phyloP scores from a whole-genome alignment of 192 early-diverging fungal genomes.

The Gamsiella multidivaricata region DNA sequence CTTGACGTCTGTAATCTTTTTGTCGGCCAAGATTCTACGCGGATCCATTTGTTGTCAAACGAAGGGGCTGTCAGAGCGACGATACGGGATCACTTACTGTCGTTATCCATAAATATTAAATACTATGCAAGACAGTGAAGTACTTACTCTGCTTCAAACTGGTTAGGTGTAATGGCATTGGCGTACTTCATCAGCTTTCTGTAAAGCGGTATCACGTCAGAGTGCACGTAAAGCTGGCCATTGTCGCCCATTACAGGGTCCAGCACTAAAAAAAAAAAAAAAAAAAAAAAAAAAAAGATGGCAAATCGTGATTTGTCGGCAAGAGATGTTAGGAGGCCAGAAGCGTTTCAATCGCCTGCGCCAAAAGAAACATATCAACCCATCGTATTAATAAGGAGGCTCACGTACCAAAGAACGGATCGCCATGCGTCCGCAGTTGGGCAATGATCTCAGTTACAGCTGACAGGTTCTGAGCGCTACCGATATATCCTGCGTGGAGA shows the following conservation, averaged over 20 bases:
- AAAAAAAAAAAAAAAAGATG: neutral
- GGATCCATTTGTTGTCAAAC: neutral
- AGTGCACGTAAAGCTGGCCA: constrained; percentile 82
- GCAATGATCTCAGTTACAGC: constrained; percentile 66
- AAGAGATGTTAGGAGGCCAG: no score
- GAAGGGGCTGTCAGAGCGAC: neutral
- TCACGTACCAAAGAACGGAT: constrained; percentile 63
- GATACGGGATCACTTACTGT: no score
- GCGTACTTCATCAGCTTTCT: constrained; percentile 74
- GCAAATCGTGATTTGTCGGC: no score
- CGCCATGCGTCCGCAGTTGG: constrained; percentile 61
- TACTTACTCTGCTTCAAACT: constrained; percentile 86
- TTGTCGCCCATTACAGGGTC: constrained; percentile 95
- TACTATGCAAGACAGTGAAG: neutral
- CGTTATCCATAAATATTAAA: no score
- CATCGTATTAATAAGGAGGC: no score
- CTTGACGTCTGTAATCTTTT: constrained; percentile 59
- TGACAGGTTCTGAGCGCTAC: constrained; percentile 71
- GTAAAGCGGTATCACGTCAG: constrained; percentile 84
- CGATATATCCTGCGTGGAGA: constrained; percentile 91
- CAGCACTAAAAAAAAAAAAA: constrained; percentile 58
- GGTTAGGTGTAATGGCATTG: constrained; percentile 89
- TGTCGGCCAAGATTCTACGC: constrained; percentile 64
- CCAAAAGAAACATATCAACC: neutral
- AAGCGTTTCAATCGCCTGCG: no score